These are phyloP conservation scores for Hyaloscypha hepaticicola DNA, from an alignment of 495 filamentous ascomycete genomes.

Conservation along the genomic window DNA sequence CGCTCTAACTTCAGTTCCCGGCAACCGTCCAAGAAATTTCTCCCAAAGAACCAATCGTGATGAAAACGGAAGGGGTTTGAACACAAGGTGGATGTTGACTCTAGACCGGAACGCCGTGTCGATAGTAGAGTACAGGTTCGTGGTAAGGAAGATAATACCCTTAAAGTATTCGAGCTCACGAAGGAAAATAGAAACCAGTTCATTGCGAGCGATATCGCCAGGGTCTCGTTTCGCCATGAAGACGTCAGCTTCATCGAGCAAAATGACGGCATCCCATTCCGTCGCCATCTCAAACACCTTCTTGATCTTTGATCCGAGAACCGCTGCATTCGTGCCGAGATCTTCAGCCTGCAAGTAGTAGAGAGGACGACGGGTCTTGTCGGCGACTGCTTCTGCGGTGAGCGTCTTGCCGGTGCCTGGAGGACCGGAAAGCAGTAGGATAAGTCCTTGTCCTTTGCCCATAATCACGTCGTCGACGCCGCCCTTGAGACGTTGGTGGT, in stretches of 20 bases:
- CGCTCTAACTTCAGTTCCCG: slow-evolving; percentile 8
- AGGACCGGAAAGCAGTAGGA: slow-evolving; percentile 33
- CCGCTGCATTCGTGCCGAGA: slow-evolving; percentile 45
- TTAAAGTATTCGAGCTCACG: slow-evolving; percentile 57
- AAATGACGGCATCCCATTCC: slow-evolving; percentile 51
- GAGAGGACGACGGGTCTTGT: slow-evolving; percentile 47
- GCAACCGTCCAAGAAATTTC: slow-evolving; percentile 31
- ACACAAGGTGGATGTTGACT: slow-evolving; percentile 31
- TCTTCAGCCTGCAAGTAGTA: slow-evolving; percentile 55
- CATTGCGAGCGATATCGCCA: slow-evolving; percentile 50
- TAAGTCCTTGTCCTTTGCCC: slow-evolving; percentile 34
- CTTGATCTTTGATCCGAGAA: slow-evolving; percentile 49
- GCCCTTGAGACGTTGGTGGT: slow-evolving; percentile 27
- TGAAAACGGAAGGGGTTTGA: slow-evolving; percentile 18
- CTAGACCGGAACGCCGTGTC: slow-evolving; percentile 34
- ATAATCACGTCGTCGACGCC: slow-evolving; percentile 31
- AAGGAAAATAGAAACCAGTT: slow-evolving; percentile 51
- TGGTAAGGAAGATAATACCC: slow-evolving; percentile 52
- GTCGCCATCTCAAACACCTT: slow-evolving; percentile 51
- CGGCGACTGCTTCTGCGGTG: slow-evolving; percentile 42
- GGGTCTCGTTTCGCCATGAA: slow-evolving; percentile 48
- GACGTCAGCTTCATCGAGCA: slow-evolving; percentile 54
- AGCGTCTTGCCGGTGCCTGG: slow-evolving; percentile 35
- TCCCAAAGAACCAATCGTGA: slow-evolving; percentile 31
- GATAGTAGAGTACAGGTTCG: slow-evolving; percentile 38